Evolutionary conservation across 2,329 filamentous ascomycete genomes (phyloP), one percentile per base, ranked within the genome.

Genomic region (Ophiocordyceps sinensis): DNA sequence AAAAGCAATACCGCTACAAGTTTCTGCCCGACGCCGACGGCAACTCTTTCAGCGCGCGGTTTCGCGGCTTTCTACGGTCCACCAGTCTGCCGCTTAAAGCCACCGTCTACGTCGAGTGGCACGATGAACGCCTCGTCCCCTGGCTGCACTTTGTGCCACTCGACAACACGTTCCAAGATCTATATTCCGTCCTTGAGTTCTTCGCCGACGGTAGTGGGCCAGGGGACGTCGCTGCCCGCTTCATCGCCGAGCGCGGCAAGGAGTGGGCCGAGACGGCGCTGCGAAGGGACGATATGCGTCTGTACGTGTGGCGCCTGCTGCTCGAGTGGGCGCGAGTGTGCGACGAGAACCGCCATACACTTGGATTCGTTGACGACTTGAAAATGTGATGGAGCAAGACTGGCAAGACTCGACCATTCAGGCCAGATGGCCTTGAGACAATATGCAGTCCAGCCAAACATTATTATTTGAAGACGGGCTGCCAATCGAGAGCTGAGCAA

Each of bases 111-210:
- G 64, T 72, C 8, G 82, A 86, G 55, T 86, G 82, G 82, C 81
- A 85, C 53, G 81, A 85, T 53, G 70, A 73, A 35, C 68, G 82
- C 6, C 64, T 86, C 0, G 61, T 75, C 12, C 73, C 79, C 0
- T 87, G 82, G 82, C 64, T 73, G 46, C 82, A 86, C 58, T 86
- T 82, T 50, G 73, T 79, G 1, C 82, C 82, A 2, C 68, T 86
- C 51, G 78, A 84, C 55, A 81, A 81, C 50, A 72, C 73, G 1
- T 81, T 76, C 44, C 64, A 72, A 40, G 82, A 85, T 37, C 54
- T 85, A 8, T 84, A 82, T 48, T 69, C 70, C 10, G 66, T 79
- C 10, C 60, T 83, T 49, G 73, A 77, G 38, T 85, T 77, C 56
- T 81, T 85, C 44, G 62, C 77, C 14, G 70, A 73, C 36, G 63